Conservation (phyloP, 2,329 filamentous ascomycete genomes). For the Pyrenochaeta sp. region DNA sequence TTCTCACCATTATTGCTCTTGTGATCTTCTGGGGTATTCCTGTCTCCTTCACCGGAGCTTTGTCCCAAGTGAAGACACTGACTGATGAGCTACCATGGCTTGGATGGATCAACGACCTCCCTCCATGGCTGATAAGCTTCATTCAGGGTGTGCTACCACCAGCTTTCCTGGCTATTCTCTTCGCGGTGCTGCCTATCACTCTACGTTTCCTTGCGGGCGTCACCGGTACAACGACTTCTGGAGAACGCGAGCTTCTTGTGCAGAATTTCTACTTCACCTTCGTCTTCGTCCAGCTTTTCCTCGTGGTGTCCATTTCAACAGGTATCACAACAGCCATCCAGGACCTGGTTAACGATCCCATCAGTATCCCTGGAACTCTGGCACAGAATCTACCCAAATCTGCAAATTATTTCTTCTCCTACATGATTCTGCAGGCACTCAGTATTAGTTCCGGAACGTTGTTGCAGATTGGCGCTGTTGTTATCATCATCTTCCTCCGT, state of each 20-base stretch:
- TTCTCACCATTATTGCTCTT: slow-evolving; percentile 74
- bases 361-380: slow-evolving; percentile 73
- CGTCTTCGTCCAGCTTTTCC: slow-evolving; percentile 92
- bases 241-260: slow-evolving; percentile 80
- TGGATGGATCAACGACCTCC: slow-evolving; percentile 70
- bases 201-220: slow-evolving; percentile 75
- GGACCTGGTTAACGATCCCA: slow-evolving; percentile 70
- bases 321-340: slow-evolving; percentile 73
- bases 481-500: slow-evolving; percentile 80
- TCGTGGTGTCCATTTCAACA: slow-evolving; percentile 87
- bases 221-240: slow-evolving; percentile 84
- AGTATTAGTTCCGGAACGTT: slow-evolving; percentile 90
- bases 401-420: slow-evolving; percentile 97
- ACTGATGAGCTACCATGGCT: slow-evolving; percentile 74
- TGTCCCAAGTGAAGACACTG: slow-evolving; percentile 79
- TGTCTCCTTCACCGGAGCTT: slow-evolving; percentile 83
- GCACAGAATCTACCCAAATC: slow-evolving; percentile 83
- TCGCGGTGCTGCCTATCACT: slow-evolving; percentile 82
- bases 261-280: slow-evolving; percentile 95
- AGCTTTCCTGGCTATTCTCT: slow-evolving; percentile 75
- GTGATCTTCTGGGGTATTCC: slow-evolving; percentile 90
- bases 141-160: slow-evolving; percentile 90
- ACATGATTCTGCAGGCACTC: slow-evolving; percentile 94
- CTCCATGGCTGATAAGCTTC: slow-evolving; percentile 68
- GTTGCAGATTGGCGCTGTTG: slow-evolving; percentile 79